Evolutionary conservation across 2,329 filamentous ascomycete species (phyloP).

Genomic region (Diaporthe velutina): DNA sequence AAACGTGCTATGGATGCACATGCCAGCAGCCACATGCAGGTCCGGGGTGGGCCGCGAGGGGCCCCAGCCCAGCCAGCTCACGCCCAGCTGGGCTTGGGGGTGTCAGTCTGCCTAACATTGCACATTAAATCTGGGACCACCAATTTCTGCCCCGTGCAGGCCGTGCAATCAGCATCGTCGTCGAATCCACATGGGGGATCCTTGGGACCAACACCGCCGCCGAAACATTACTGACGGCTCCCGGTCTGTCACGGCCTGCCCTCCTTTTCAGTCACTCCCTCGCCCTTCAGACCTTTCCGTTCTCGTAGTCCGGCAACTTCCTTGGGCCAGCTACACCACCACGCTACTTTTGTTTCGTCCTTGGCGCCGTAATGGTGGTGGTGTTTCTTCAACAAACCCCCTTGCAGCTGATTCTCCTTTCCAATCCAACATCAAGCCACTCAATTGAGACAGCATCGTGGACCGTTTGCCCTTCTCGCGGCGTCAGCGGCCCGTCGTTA

Average conservation of each 20-base stretch:
- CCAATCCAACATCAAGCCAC: not conserved
- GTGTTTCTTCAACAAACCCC: constrained; percentile 8
- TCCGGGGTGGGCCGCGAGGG: not conserved
- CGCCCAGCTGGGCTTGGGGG: constrained; percentile 13
- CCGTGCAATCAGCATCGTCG: constrained; percentile 23
- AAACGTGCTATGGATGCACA: constrained; percentile 1
- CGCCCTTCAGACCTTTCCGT: not conserved
- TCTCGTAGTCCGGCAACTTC: not conserved
- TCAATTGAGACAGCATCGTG: not conserved
- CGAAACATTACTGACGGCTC: constrained; percentile 13
- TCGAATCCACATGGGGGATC: constrained; percentile 27
- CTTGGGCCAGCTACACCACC: not conserved
- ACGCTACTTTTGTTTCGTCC: constrained; percentile 4
- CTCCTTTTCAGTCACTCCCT: constrained; percentile 3
- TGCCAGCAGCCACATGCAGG: constrained; percentile 22
- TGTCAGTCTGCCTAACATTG: not conserved
- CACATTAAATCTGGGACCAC: constrained; percentile 23
- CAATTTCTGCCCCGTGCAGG: constrained; percentile 15
- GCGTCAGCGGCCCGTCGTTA: constrained; percentile 14
- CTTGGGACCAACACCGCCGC: constrained; percentile 18
- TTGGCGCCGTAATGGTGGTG: constrained; percentile 15
- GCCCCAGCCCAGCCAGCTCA: constrained; percentile 1
- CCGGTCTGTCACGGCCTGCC: not conserved
- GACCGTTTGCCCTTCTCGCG: constrained; percentile 16
- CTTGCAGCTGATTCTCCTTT: not conserved